These are phyloP conservation scores for Penicillium expansum DNA, from an alignment of 2,329 filamentous ascomycete genomes.

Conservation along the genomic window DNA sequence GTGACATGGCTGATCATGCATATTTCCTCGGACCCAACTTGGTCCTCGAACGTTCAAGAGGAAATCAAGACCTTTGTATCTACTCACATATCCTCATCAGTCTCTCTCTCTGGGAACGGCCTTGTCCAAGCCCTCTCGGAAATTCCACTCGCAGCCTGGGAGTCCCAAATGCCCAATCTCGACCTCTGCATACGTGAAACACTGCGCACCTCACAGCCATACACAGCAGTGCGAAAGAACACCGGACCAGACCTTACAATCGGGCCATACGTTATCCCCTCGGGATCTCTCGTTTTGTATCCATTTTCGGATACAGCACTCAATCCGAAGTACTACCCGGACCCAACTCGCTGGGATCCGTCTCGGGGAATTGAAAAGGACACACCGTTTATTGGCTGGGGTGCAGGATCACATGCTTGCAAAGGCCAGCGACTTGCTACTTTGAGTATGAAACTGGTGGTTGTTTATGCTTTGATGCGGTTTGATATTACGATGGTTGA, in stretches of 20 bases:
- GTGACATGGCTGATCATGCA: constrained; percentile 12
- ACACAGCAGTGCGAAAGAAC: constrained; percentile 12
- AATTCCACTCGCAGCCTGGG: constrained; percentile 7
- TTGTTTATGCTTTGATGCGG: background rate
- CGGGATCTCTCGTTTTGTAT: constrained; percentile 5
- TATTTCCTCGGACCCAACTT: constrained; percentile 2
- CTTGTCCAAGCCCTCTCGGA: constrained; percentile 1
- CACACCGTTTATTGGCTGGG: constrained; percentile 7
- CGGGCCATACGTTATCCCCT: constrained; percentile 5
- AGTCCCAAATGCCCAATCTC: constrained; percentile 4
- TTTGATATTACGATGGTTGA: constrained; percentile 9
- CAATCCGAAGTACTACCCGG: constrained; percentile 2
- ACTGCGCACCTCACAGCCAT: constrained; percentile 9
- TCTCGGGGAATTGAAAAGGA: constrained; percentile 2
- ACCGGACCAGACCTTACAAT: constrained; percentile 3
- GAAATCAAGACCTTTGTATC: constrained; percentile 4
- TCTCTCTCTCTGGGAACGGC: background rate
- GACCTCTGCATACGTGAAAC: constrained; percentile 13
- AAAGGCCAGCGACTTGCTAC: constrained; percentile 13
- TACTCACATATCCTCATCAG: background rate
- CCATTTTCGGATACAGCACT: constrained; percentile 12
- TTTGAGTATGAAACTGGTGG: constrained; percentile 11
- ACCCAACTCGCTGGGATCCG: constrained; percentile 10
- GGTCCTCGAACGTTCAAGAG: background rate
- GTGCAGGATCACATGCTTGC: constrained; percentile 8